phyloP scores from a whole-genome alignment of 352 stramenopile genomes.

The Globisporangium recalcitrans region DNA sequence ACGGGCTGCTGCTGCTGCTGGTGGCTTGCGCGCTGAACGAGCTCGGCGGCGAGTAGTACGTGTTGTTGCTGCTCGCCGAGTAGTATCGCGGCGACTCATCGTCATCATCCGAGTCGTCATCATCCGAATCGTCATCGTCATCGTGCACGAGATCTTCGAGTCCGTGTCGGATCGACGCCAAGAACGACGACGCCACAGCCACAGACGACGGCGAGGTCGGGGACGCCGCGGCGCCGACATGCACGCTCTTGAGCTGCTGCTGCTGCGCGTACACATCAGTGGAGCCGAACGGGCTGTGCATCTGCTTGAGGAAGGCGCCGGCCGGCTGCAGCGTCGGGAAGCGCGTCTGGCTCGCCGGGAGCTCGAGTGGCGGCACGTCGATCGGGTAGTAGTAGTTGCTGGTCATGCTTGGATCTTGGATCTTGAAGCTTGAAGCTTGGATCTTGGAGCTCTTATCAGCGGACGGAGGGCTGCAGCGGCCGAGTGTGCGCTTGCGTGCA shows the following conservation, averaged over 20 bases:
- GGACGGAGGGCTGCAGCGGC: not conserved
- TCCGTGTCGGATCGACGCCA: constrained; percentile 17
- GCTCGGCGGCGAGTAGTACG: constrained; percentile 18
- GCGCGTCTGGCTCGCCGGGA: constrained; percentile 5
- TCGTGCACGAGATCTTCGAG: constrained; percentile 19
- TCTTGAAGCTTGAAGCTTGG: not conserved
- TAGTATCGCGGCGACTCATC: constrained; percentile 16
- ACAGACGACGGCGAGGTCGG: constrained; percentile 17
- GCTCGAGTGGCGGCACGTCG: constrained; percentile 14
- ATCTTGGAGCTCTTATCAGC: no score
- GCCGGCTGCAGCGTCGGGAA: constrained; percentile 18
- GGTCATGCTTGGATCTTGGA: not conserved
- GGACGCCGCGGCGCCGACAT: not conserved
- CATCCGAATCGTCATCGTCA: constrained; percentile 9
- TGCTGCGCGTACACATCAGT: not conserved
- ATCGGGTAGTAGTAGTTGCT: constrained; percentile 9
- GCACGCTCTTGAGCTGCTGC: constrained; percentile 9
- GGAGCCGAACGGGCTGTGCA: constrained; percentile 6
- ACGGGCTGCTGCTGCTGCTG: not conserved
- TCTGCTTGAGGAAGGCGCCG: constrained; percentile 18
- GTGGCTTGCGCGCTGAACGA: not conserved
- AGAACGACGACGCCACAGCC: constrained; percentile 13
- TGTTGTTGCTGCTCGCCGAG: constrained; percentile 12
- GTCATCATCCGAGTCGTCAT: constrained; percentile 11
- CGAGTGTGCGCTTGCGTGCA: not conserved